phyloP scores from a whole-genome alignment of 2,329 filamentous ascomycete genomes.

The Ascochyta fabae region DNA sequence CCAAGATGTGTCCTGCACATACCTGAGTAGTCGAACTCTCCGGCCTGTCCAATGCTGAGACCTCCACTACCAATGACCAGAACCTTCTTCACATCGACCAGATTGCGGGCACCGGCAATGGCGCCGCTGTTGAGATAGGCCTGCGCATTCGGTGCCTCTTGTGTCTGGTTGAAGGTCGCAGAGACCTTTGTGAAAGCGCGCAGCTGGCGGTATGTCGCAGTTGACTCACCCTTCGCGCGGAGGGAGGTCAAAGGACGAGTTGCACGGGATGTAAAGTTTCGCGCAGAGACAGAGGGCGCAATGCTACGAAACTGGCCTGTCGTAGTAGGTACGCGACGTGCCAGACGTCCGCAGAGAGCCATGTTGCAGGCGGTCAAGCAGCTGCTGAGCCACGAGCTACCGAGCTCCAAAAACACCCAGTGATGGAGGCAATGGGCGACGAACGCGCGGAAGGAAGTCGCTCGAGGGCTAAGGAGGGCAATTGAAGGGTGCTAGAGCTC shows the following conservation, averaged over 20 bases:
- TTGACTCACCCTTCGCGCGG: conserved; percentile 41
- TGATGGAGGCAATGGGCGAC: conserved; percentile 21
- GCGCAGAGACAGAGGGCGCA: conserved; percentile 36
- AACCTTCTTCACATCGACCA: conserved; percentile 94
- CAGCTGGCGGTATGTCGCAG: conserved; percentile 42
- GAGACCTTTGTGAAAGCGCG: conserved; percentile 48
- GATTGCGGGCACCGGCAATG: conserved; percentile 75
- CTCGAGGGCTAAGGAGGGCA: conserved; percentile 28
- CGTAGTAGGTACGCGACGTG: conserved; percentile 48
- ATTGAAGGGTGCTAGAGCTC: conserved; percentile 43
- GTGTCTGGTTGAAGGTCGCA: conserved; percentile 52
- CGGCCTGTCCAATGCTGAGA: conserved; percentile 94
- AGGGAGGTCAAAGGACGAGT: conserved; percentile 42
- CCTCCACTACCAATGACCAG: conserved; percentile 95
- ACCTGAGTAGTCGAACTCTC: conserved; percentile 99
- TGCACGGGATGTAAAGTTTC: conserved; percentile 43
- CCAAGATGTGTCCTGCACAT: conserved; percentile 28
- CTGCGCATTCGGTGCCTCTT: conserved; percentile 79
- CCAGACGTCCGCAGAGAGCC: conserved; percentile 52
- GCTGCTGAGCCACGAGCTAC: conserved; percentile 41
- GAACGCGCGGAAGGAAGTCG: conserved; percentile 27
- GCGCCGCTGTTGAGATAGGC: conserved; percentile 89
- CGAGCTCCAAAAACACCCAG: conserved; percentile 37
- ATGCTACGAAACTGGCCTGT: conserved; percentile 42
- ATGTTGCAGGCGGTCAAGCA: conserved; percentile 44